Percentiles rank a stretch among this genome's conserved stretches.
Conservation (phyloP, 2,329 filamentous ascomycete genomes). For the Aspergillus hortae region DNA sequence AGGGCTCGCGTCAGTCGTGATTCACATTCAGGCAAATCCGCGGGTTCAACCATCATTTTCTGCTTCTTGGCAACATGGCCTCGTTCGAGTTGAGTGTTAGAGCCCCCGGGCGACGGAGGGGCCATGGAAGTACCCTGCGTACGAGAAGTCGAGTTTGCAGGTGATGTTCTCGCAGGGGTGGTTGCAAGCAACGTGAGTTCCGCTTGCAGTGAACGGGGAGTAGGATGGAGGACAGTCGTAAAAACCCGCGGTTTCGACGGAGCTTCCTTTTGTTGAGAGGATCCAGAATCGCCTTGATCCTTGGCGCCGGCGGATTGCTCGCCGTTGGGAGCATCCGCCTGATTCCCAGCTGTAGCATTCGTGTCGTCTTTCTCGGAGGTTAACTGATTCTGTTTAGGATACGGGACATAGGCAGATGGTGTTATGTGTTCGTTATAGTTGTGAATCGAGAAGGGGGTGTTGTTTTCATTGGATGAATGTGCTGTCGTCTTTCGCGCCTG, state of each 20-base stretch:
- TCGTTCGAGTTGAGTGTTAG: conserved; percentile 58
- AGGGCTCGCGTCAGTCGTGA: conserved; percentile 71
- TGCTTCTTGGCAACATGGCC: conserved; percentile 59
- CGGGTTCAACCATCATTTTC: conserved; percentile 75
- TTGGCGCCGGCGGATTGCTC: conserved; percentile 47
- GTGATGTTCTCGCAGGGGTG: conserved; percentile 58
- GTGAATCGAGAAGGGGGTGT: conserved; percentile 77
- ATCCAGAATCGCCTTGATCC: conserved; percentile 53
- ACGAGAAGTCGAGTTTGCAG: conserved; percentile 39
- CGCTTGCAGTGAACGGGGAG: conserved; percentile 67
- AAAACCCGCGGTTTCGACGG: conserved; percentile 57
- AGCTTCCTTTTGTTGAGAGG: conserved; percentile 46
- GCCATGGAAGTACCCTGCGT: conserved; percentile 39
- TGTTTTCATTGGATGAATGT: conserved; percentile 58
- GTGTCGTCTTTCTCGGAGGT: conserved; percentile 23
- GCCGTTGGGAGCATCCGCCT: conserved; percentile 17
- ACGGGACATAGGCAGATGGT: conserved; percentile 79
- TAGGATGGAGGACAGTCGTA: conserved; percentile 83
- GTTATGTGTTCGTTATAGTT: conserved; percentile 89
- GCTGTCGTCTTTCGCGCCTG: conserved; percentile 56
- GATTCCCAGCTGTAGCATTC: conserved; percentile 23
- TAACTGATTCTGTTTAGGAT: conserved; percentile 51
- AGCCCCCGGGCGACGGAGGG: conserved; percentile 66
- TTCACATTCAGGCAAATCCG: conserved; percentile 71
- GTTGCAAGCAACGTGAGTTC: conserved; percentile 74